Conservation (phyloP, 192 early-diverging fungal species). For the Kappamyces sp. region DNA sequence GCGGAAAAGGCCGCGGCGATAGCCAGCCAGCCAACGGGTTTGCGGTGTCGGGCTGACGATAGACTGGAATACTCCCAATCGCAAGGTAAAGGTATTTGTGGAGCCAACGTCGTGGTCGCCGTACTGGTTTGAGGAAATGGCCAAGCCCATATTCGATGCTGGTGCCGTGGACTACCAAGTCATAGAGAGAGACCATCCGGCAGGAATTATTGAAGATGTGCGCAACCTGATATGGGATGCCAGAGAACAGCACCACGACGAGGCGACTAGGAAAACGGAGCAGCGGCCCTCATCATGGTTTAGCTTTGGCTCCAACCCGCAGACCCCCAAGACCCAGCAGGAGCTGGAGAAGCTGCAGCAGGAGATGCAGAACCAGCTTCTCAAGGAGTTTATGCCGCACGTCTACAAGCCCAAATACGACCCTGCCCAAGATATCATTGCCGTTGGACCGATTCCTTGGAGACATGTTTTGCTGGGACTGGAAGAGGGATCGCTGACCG, state of each 20-base stretch:
- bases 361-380: background rate
- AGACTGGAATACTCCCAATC: conserved; percentile 9
- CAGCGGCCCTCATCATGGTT: background rate
- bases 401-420: conserved; percentile 26
- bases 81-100: conserved; percentile 29
- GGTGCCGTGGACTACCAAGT: conserved; percentile 38
- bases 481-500: conserved; percentile 24
- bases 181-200: conserved; percentile 18
- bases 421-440: conserved; percentile 25
- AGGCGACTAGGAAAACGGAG: background rate
- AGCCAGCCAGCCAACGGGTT: conserved; percentile 1
- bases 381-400: background rate
- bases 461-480: conserved; percentile 30
- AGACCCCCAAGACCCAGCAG: background rate
- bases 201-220: conserved; percentile 14
- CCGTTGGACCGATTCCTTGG: conserved; percentile 34
- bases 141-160: conserved; percentile 40
- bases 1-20: background rate
- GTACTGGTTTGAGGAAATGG: conserved; percentile 38
- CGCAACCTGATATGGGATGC: conserved; percentile 31
- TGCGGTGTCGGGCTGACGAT: background rate
- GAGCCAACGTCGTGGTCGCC: conserved; percentile 28
- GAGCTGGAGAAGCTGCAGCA: background rate
- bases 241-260: conserved; percentile 20
- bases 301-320: conserved; percentile 2